These are phyloP conservation scores for Cercospora zeina DNA, from an alignment of 2,329 filamentous ascomycete species.

Conservation along the genomic window DNA sequence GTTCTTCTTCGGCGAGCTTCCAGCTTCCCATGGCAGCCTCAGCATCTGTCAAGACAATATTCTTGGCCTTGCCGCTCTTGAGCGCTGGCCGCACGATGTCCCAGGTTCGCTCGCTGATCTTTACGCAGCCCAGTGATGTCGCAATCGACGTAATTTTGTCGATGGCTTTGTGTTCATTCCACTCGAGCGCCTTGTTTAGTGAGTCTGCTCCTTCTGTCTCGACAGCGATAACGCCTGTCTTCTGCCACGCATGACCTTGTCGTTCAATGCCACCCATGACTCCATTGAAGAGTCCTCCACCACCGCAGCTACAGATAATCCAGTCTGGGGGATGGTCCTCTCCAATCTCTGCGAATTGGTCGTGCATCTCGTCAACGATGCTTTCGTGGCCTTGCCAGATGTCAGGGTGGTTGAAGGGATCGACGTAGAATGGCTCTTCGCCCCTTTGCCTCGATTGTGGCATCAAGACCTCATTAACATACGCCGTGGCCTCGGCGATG, in stretches of 20 bases:
- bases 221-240: slow-evolving; percentile 64
- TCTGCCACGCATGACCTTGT: slow-evolving; percentile 36
- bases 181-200: slow-evolving; percentile 61
- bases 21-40: slow-evolving; percentile 78
- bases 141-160: slow-evolving; percentile 73
- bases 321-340: slow-evolving; percentile 61
- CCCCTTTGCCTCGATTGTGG: slow-evolving; percentile 44
- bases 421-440: slow-evolving; percentile 61
- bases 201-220: slow-evolving; percentile 76
- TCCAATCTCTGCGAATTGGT: slow-evolving; percentile 43
- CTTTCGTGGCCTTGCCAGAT: slow-evolving; percentile 67
- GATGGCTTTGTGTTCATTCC: slow-evolving; percentile 58
- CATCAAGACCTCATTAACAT: slow-evolving; percentile 62
- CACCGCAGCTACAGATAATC: slow-evolving; percentile 77
- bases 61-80: slow-evolving; percentile 54
- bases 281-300: slow-evolving; percentile 77
- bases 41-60: slow-evolving; percentile 67
- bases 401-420: slow-evolving; percentile 67
- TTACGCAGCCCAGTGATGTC: slow-evolving; percentile 68
- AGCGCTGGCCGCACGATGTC: slow-evolving; percentile 56
- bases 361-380: slow-evolving; percentile 56
- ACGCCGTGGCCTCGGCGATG: slow-evolving; percentile 69
- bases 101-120: slow-evolving; percentile 68
- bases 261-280: slow-evolving; percentile 69
- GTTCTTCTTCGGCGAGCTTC: slow-evolving; percentile 77